These are phyloP conservation scores for Nicotiana obtusifolia DNA, from an alignment of 257 asterid genomes.

Conservation along the genomic window DNA sequence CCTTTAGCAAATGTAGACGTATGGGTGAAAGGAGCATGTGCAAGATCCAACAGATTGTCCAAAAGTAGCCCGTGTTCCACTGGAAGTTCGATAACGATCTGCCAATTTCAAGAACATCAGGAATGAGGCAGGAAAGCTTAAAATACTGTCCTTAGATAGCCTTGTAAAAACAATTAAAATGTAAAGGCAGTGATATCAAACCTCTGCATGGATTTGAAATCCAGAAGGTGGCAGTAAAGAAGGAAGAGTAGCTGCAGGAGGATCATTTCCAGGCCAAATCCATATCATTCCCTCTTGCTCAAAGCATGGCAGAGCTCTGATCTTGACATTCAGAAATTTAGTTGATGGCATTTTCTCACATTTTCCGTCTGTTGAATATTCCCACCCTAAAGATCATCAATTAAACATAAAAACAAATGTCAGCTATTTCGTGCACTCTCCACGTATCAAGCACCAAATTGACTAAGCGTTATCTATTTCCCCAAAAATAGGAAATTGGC, in stretches of 20 bases:
- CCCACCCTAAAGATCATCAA: constrained; percentile 69
- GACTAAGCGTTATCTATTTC: background rate
- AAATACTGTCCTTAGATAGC: background rate
- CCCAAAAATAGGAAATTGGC: background rate
- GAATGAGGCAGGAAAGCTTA: constrained; percentile 7
- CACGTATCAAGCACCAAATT: background rate
- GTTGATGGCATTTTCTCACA: constrained; percentile 98
- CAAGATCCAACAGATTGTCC: constrained; percentile 95
- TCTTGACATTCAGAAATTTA: constrained; percentile 54
- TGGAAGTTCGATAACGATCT: constrained; percentile 95
- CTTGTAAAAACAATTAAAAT: background rate
- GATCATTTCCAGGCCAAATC: constrained; percentile 95
- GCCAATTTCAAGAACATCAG: constrained; percentile 18
- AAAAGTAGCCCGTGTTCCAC: constrained; percentile 88
- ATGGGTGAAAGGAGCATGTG: constrained; percentile 97
- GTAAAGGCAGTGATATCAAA: constrained; percentile 13
- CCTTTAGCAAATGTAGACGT: constrained; percentile 97
- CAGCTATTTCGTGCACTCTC: background rate
- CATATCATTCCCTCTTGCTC: constrained; percentile 94
- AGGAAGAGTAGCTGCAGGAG: constrained; percentile 76
- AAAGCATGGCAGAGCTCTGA: constrained; percentile 78
- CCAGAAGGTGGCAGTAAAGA: constrained; percentile 81
- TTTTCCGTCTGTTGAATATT: constrained; percentile 81
- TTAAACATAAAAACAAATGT: background rate
- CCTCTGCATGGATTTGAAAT: constrained; percentile 94